Conservation (phyloP, 2,329 filamentous ascomycete species). For the Fusarium temperatum region DNA sequence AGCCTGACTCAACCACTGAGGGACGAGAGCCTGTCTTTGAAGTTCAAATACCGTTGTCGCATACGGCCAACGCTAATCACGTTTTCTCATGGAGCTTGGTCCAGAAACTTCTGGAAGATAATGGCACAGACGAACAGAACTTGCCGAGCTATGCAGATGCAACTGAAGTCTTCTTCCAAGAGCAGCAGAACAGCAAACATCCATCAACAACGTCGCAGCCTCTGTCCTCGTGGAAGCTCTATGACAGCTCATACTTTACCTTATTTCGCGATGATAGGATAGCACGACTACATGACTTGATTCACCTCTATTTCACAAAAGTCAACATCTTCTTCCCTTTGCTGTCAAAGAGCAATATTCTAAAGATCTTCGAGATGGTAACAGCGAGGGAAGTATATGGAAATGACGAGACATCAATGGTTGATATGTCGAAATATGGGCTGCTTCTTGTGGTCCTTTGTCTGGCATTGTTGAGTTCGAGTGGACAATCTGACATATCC, state of each 20-base stretch:
- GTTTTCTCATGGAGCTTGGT: slow-evolving; percentile 20
- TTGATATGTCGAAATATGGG: neutral
- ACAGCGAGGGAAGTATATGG: neutral
- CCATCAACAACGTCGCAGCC: neutral
- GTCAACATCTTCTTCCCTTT: slow-evolving; percentile 43
- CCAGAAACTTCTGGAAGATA: neutral
- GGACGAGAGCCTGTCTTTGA: neutral
- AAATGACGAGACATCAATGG: fast-evolving
- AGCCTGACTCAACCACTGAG: neutral
- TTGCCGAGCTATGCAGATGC: neutral
- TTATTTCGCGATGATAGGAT: fast-evolving
- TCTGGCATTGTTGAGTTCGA: neutral
- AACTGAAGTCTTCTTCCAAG: slow-evolving; percentile 22
- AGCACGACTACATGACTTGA: neutral
- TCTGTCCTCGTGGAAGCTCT: slow-evolving; percentile 14
- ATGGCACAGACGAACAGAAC: fast-evolving
- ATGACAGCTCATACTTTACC: neutral
- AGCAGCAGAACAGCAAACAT: neutral
- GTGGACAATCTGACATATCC: neutral
- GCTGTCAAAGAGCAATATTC: neutral
- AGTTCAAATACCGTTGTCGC: slow-evolving; percentile 15
- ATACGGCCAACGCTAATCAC: slow-evolving; percentile 31
- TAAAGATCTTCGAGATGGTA: neutral
- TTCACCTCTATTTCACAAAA: slow-evolving; percentile 35
- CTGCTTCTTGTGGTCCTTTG: slow-evolving; percentile 15